Conservation (phyloP, 2,329 filamentous ascomycete genomes). For the Calycina marina region DNA sequence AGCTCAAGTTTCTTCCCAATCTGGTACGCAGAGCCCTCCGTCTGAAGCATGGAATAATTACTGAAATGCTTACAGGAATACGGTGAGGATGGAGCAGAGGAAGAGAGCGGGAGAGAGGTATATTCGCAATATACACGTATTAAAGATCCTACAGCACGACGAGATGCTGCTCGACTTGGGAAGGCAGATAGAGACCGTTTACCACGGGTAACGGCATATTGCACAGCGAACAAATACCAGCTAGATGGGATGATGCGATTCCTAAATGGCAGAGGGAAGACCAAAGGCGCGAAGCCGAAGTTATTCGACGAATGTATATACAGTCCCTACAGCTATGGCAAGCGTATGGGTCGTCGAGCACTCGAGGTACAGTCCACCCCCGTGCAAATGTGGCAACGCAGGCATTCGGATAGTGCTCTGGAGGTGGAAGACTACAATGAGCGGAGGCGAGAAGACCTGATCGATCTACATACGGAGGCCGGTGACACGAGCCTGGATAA, state of each 20-base stretch:
- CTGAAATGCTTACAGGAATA: slow-evolving; percentile 34
- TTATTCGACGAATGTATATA: slow-evolving; percentile 97
- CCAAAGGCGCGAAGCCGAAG: slow-evolving; percentile 71
- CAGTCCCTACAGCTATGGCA: slow-evolving; percentile 73
- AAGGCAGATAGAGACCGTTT: slow-evolving; percentile 83
- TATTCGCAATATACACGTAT: slow-evolving; percentile 97
- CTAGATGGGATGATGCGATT: slow-evolving; percentile 83
- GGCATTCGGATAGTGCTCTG: slow-evolving; percentile 64
- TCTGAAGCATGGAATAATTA: not conserved
- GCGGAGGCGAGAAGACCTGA: slow-evolving; percentile 43
- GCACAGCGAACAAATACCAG: slow-evolving; percentile 82
- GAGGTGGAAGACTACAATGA: slow-evolving; percentile 47
- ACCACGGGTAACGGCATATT: slow-evolving; percentile 90
- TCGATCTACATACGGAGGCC: slow-evolving; percentile 37
- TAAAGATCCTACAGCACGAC: slow-evolving; percentile 83
- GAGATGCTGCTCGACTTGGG: slow-evolving; percentile 81
- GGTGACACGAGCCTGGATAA: slow-evolving; percentile 22
- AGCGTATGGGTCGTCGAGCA: slow-evolving; percentile 24
- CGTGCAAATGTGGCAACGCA: slow-evolving; percentile 40
- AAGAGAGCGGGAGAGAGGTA: slow-evolving; percentile 86
- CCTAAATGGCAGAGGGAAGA: slow-evolving; percentile 69
- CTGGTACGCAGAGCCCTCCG: slow-evolving; percentile 29
- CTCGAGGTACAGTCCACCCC: slow-evolving; percentile 17
- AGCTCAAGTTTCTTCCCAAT: slow-evolving; percentile 91
- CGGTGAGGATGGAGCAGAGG: slow-evolving; percentile 61